Evolutionary conservation across 495 filamentous ascomycete genomes (phyloP).

Genomic region (Penicillium longicatenatum): DNA sequence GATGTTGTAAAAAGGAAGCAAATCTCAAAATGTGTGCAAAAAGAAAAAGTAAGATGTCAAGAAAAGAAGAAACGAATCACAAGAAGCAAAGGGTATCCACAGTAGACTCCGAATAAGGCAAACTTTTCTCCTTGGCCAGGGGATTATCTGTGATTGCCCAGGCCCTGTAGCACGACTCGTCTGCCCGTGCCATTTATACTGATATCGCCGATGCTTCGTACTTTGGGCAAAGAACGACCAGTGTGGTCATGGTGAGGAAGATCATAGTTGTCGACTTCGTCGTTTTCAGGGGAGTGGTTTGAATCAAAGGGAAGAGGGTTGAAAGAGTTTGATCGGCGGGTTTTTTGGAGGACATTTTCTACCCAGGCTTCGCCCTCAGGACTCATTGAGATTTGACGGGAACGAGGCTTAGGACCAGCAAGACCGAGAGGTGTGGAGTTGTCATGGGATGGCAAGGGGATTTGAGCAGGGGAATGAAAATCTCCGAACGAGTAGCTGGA

Average conservation of each 20-base stretch:
- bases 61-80: conserved; percentile 8
- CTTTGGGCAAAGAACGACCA: conserved; percentile 30
- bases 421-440: conserved; percentile 45
- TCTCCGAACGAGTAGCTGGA: conserved; percentile 38
- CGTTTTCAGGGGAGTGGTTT: not conserved
- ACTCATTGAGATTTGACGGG: conserved; percentile 46
- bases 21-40: not conserved
- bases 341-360: conserved; percentile 46
- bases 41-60: conserved; percentile 2
- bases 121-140: not conserved
- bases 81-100: conserved; percentile 1
- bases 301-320: conserved; percentile 25
- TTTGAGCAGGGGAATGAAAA: conserved; percentile 26
- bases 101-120: not conserved
- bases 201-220: conserved; percentile 46
- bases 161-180: conserved; percentile 40
- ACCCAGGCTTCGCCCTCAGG: conserved; percentile 57
- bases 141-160: conserved; percentile 29
- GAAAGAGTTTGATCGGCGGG: conserved; percentile 40
- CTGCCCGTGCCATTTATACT: conserved; percentile 39
- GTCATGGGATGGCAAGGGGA: conserved; percentile 15
- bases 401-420: conserved; percentile 50
- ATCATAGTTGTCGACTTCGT: conserved; percentile 10
- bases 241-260: conserved; percentile 10
- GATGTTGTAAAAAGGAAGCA: not conserved